These are phyloP conservation scores for Zygosaccharomyces bailii DNA, from an alignment of 805 yeast species.

Conservation along the genomic window DNA sequence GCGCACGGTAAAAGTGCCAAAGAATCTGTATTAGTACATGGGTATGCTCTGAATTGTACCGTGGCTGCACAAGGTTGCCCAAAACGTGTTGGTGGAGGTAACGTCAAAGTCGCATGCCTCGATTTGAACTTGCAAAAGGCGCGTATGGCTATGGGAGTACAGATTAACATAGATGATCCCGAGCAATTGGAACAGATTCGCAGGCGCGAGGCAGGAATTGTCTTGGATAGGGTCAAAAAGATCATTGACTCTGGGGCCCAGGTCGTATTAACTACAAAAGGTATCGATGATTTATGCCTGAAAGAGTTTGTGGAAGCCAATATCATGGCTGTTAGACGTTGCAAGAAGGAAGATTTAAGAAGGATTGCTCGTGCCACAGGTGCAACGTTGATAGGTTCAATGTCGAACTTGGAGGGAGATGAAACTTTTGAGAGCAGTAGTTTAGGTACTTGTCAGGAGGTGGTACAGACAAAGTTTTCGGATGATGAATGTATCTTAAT, in stretches of 20 bases:
- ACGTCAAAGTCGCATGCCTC: constrained; percentile 81
- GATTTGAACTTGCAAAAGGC: constrained; percentile 94
- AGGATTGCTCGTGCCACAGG: constrained; percentile 98
- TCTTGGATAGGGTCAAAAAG: constrained; percentile 76
- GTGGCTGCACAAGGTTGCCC: constrained; percentile 97
- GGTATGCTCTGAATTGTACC: constrained; percentile 95
- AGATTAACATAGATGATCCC: constrained; percentile 94
- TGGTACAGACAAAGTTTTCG: constrained; percentile 82
- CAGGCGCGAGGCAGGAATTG: constrained; percentile 81
- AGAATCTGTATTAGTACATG: constrained; percentile 84
- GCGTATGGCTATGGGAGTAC: constrained; percentile 97
- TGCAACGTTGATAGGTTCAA: constrained; percentile 79
- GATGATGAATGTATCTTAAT: constrained; percentile 96
- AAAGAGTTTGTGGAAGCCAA: constrained; percentile 89
- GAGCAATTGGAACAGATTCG: constrained; percentile 92
- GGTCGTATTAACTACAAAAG: constrained; percentile 88
- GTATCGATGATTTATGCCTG: constrained; percentile 88
- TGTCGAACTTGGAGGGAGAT: constrained; percentile 94
- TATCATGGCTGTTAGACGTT: constrained; percentile 93
- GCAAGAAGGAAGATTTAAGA: constrained; percentile 93
- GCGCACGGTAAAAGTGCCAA: constrained; percentile 93
- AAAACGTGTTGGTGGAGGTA: constrained; percentile 44
- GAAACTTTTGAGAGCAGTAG: constrained; percentile 83
- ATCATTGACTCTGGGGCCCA: constrained; percentile 87
- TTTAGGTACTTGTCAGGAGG: constrained; percentile 88